phyloP scores from a whole-genome alignment of 306 rosid species.

The Rosa lucieae region DNA sequence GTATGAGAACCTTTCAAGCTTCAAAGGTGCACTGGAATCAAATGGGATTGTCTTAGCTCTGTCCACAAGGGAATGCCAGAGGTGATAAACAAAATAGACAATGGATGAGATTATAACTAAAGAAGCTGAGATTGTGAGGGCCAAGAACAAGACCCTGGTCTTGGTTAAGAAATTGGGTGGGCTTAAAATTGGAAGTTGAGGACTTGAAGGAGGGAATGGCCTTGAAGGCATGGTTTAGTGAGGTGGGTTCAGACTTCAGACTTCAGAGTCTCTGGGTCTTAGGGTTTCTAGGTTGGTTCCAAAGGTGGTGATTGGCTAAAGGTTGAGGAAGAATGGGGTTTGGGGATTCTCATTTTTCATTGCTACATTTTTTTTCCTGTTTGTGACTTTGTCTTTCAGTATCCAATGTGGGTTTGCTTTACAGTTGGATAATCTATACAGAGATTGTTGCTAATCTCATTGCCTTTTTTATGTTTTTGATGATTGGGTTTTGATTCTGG shows the following conservation, averaged over 20 bases:
- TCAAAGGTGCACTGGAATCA: slow-evolving; percentile 77
- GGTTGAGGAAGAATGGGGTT: slow-evolving; percentile 21
- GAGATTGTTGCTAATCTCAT: slow-evolving; percentile 27
- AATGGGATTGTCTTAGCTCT: slow-evolving; percentile 78
- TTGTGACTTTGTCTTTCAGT: slow-evolving; percentile 19
- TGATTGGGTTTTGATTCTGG: slow-evolving; percentile 27
- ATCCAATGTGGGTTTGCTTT: slow-evolving; percentile 82
- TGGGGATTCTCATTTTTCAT: slow-evolving; percentile 30
- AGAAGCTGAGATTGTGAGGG: slow-evolving; percentile 80
- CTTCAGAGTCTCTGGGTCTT: slow-evolving; percentile 19
- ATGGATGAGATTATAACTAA: slow-evolving; percentile 66
- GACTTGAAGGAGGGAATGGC: slow-evolving; percentile 48
- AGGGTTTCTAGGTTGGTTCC: slow-evolving; percentile 19
- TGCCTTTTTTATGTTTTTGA: slow-evolving; percentile 21
- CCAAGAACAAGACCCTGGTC: slow-evolving; percentile 63
- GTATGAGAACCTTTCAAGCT: slow-evolving; percentile 78
- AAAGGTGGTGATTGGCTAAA: slow-evolving; percentile 29
- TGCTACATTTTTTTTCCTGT: slow-evolving; percentile 27
- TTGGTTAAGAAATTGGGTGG: slow-evolving; percentile 47
- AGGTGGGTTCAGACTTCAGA: slow-evolving; percentile 22
- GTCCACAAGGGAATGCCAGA: slow-evolving; percentile 68
- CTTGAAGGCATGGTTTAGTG: slow-evolving; percentile 73
- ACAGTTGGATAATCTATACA: slow-evolving; percentile 50
- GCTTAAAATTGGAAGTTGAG: slow-evolving; percentile 36
- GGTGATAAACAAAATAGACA: slow-evolving; percentile 70